Base-by-base conservation (phyloP, 371 early-diverging fungal genomes). In the Rhizopus stolonifer region DNA sequence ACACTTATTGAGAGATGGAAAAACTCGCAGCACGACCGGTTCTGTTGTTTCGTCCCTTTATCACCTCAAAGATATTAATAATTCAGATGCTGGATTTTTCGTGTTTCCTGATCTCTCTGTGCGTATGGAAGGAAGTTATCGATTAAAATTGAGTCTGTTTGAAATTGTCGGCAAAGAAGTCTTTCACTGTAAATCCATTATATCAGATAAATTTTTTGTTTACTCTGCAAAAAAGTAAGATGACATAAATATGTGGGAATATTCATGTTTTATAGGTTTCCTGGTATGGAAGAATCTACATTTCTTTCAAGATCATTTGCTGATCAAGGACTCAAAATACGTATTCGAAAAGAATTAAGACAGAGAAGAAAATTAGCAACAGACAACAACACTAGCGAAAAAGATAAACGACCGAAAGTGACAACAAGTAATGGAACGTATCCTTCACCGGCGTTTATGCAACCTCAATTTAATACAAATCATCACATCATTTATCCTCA, bases 21-120 rank as follows among this genome's bases (percentile, higher is more conserved):
- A 84, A 43, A 88, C 88, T 25, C 68, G 90, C 15, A 81, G 85
- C 22, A 90, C 86, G 0, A 81, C 81, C 15, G 98, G 98, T 8
- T 90, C 93, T 4, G 89, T 92, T 42, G 95, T 94, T 11, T 95
- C 94, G 0, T 93, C 94, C 1, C 69, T 94, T 31, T 91, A 92
- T 67, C 86, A 92, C 7, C 77, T 96, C 50, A 89, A 88, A 50
- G 96, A 95, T 58, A 80, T 83, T 21, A 89, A 91, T 58, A 85
- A 85, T 52, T 75, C 80, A n/a, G 92, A 93, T 52, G 96, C 92
- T 40, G 95, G 92, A 2, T 96, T 93, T 69, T 96, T 96, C 78
- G 95, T 96, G 29, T 98, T 96, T 72, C 93, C 94, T 26, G 98
- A 98, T 64, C 69, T 98, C 45, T 91, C 91, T 2, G 92, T 95